Evolutionary conservation across 768 basidiomycete species (phyloP).

Genomic region (Suillus ampliporus): DNA sequence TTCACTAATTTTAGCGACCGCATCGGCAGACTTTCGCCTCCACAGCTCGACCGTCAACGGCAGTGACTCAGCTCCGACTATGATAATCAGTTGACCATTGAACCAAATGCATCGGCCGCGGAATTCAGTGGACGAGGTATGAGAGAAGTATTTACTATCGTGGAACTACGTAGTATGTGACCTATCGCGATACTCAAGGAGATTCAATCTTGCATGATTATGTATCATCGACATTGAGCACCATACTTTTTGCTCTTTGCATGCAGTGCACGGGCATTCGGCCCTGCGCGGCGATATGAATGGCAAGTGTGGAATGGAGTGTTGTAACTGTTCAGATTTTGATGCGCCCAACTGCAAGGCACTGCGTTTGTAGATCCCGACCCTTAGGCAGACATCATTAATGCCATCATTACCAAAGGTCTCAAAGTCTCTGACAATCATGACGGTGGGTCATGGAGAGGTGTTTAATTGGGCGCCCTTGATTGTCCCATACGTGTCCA

Average conservation of each 20-base stretch:
- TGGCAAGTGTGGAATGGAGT: background rate
- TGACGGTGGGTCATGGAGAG: background rate
- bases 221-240: too few relatives aligned
- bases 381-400: background rate
- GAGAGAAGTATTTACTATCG: background rate
- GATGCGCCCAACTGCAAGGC: background rate
- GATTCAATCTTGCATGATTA: too few relatives aligned
- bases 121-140: background rate
- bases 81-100: background rate
- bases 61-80: background rate
- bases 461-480: background rate
- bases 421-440: background rate
- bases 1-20: background rate
- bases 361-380: constrained; percentile 1
- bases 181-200: background rate
- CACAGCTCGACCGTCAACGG: background rate
- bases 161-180: background rate
- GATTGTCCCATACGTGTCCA: constrained; percentile 1
- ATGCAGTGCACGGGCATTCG: background rate
- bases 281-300: background rate
- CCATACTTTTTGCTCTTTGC: too few relatives aligned
- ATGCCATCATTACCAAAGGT: background rate
- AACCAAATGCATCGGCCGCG: background rate
- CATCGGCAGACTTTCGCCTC: background rate
- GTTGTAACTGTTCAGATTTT: background rate